Conservation (phyloP, 306 rosid species). For the Erythrophleum fordii region DNA sequence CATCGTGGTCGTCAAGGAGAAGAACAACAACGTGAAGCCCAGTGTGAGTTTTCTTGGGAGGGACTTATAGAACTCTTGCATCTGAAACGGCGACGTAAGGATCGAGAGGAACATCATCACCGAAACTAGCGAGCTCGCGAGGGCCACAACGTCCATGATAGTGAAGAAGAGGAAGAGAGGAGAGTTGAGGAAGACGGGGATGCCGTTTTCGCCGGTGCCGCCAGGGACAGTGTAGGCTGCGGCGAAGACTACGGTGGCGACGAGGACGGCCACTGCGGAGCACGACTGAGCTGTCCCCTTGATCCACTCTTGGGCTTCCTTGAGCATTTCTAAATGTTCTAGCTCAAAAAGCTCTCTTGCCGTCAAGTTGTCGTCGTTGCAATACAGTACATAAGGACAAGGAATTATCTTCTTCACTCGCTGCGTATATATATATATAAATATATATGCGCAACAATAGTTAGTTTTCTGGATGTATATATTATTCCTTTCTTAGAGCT, state of each 20-base stretch:
- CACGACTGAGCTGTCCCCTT: constrained; percentile 31
- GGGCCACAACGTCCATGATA: constrained; percentile 33
- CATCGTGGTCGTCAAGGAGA: constrained; percentile 35
- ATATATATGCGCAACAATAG: too few species aligned
- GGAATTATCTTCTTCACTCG: constrained; percentile 20
- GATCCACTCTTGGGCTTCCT: constrained; percentile 26
- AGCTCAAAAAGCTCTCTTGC: constrained; percentile 25
- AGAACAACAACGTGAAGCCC: constrained; percentile 43
- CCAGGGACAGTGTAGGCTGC: constrained; percentile 39
- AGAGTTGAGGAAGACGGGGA: background rate
- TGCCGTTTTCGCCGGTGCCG: background rate
- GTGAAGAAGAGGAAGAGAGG: constrained; percentile 44
- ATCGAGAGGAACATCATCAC: constrained; percentile 48
- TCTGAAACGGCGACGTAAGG: constrained; percentile 37
- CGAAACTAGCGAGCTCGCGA: constrained; percentile 38
- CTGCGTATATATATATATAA: constrained; percentile 21
- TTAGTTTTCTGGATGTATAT: too few species aligned
- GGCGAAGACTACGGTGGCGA: constrained; percentile 40
- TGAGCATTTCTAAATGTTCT: background rate
- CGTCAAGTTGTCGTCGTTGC: background rate
- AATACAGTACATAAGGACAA: background rate
- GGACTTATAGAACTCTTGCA: background rate
- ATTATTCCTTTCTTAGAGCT: too few species aligned
- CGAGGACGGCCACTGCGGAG: constrained; percentile 34
- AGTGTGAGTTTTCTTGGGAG: constrained; percentile 38